Evolutionary conservation across 352 stramenopile species (phyloP), one percentile per base, ranked within the genome.

Genomic region (Phytophthora pinifolia): DNA sequence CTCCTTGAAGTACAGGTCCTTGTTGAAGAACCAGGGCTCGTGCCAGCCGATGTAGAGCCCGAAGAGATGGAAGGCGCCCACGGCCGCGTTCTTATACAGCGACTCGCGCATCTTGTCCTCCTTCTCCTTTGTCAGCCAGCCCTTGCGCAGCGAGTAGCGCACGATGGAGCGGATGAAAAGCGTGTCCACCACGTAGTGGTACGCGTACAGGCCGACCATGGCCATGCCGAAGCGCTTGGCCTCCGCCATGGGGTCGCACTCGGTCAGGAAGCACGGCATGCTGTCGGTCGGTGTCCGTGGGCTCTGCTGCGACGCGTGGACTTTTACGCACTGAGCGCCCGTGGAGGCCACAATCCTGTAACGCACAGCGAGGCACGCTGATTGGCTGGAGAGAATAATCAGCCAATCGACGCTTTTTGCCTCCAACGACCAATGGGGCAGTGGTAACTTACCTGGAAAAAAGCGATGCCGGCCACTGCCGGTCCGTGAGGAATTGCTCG

Each of bases 31-130:
- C 82, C 82, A 92, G 61, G 81, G 62, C 61, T 92, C 52, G 49
- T 70, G 56, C 62, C 65, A 66, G 31, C 75, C 74, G 34, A 88
- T 72, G 66, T 86, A 89, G 4, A 86, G 52, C 0, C 82, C 82
- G 6, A 89, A 49, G 25, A 67, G 5, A 46, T 83, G 81, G 66
- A 89, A 85, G 39, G 74, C 67, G 38, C 73, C 74, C 12, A 92
- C 82, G 3, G 79, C 76, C 9, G 72, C 79, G 62, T 89, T 92
- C 72, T 92, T 92, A 71, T 83, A 92, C 20, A 89, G 60, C 35
- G 79, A 89, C 71, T 92, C 82, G 64, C 82, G 82, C 72, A 88
- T 86, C 69, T 92, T 92, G 71, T 89, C 82, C 54, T 62, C 50
- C 67, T 89, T 89, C 46, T 88, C 78, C 46, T 74, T 58, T 35